Percentiles rank a stretch among this genome's conserved stretches.
Evolutionary conservation across 2,329 filamentous ascomycete genomes (phyloP).

Genomic region (Parasarocladium wereldwijsianum): DNA sequence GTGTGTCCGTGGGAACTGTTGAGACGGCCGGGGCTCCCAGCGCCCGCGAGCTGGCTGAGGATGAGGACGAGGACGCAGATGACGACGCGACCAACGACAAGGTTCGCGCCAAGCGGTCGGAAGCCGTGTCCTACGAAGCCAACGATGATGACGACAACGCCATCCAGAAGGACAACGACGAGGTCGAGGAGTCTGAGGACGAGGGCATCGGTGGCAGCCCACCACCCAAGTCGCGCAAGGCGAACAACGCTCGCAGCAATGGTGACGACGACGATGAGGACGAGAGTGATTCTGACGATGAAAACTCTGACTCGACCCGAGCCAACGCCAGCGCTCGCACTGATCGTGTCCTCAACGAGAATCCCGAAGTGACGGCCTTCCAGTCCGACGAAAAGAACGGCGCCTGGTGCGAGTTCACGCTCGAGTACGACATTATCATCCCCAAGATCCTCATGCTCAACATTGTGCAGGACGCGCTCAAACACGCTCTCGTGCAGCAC

Average conservation of each 20-base stretch:
- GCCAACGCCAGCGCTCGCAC: conserved; percentile 29
- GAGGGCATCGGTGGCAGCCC: conserved; percentile 38
- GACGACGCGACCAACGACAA: conserved; percentile 65
- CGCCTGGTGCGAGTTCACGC: conserved; percentile 62
- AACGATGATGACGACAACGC: conserved; percentile 85
- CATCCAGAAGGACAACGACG: conserved; percentile 49
- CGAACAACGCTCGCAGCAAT: conserved; percentile 7
- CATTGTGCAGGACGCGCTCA: conserved; percentile 69
- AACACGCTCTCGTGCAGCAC: conserved; percentile 71
- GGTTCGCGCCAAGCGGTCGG: conserved; percentile 58
- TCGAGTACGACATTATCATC: conserved; percentile 66
- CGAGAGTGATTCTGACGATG: conserved; percentile 22
- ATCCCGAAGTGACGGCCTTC: conserved; percentile 59
- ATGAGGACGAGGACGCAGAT: conserved; percentile 62
- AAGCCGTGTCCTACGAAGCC: conserved; percentile 78
- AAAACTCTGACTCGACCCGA: conserved; percentile 23
- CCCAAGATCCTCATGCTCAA: conserved; percentile 91
- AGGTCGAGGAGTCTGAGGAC: conserved; percentile 35
- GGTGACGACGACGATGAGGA: conserved; percentile 20
- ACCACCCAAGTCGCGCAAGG: conserved; percentile 13
- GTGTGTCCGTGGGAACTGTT: conserved; percentile 35
- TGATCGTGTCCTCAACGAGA: conserved; percentile 47
- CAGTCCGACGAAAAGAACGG: conserved; percentile 63
- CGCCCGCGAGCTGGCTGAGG: conserved; percentile 37
- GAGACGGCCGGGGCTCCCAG: conserved; percentile 30